Evolutionary conservation across 148 eudicot species (phyloP), one percentile per base, ranked within the genome.

Genomic region (Drosera capensis): DNA sequence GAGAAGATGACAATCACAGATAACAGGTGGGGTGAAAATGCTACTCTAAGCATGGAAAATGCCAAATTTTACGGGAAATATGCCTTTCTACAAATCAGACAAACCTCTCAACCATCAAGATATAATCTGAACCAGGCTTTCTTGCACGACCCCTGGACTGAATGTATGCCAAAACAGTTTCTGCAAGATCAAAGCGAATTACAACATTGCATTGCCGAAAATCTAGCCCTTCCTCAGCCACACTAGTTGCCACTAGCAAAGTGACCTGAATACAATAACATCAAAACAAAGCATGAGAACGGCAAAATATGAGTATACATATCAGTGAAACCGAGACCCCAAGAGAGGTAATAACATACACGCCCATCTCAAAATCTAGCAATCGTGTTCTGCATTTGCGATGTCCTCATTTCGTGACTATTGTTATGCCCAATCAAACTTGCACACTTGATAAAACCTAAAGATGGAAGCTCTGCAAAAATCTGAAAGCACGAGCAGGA

Each of bases 181-280:
- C 84, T 38, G 97, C 97, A 48, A 90, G 97, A 65, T 90, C 97
- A 70, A 90, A 90, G 23, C 97, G 90, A 30, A 90, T 84, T 51
- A 90, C 97, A 55, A 90, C 97, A 71, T 90, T 90, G 68, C 97
- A 90, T 57, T 90, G 97, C 34, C 97, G 80, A 40, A 90, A 83
- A 66, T 90, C 97, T 56, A 90, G 97, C 28, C 97, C 97, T 79
- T 90, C 97, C 80, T 90, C 97, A 63, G 97, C 95, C 54, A 90
- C 97, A 70, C 97, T 90, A 21, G 97, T 90, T 59, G 97, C 97
- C 49, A 90, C 97, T 59, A 90, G 72, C 72, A 90, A 62, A 55
- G 94, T 90, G 39, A 90, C 84, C 97, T 90, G 46, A 37, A 64
- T 51, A 34, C 44, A 51, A 56, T 49, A 35, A 13, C 16, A 34